Evolutionary conservation across 495 filamentous ascomycete species (phyloP), one percentile per base, ranked within the genome.

Genomic region (Cercophora scortea): DNA sequence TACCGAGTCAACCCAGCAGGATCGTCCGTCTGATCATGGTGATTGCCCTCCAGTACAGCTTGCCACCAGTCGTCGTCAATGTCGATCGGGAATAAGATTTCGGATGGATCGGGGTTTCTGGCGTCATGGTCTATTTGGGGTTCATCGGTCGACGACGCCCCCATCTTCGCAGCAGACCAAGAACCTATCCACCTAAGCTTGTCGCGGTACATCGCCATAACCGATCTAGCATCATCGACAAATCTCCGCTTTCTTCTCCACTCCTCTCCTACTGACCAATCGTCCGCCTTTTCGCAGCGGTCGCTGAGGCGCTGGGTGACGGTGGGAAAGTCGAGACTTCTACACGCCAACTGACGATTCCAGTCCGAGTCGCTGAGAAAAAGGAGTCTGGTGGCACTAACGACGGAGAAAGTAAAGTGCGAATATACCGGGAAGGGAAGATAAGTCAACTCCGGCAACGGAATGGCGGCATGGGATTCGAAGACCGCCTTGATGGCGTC

Each of bases 161-260:
- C 42, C 32, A 49, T 42, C 46, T 52, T 52, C 8, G 59, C 54
- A 11, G 56, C 18, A 42, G 49, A 64, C 59, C 61, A 64, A 34
- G 55, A 52, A 11, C 51, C 45, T 19, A 64, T 64, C 61, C 59
- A 59, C 6, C 50, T 55, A 19, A 64, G 36, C 47, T 64, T 64
- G 43, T 54, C 49, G 32, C 49, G 44, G 16, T 52, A 41, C 45
- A 50, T 16, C 4, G 39, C 18, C 45, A 56, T 45, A 11, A 55
- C 49, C 6, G 59, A 42, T 32, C 38, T 12, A 6, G 17, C 36
- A 4, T 52, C 59, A 13, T 46, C 53, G 16, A 52, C 38, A 36
- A 49, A 55, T 42, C 54, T 59, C 41, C 47, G 45, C 44, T 59
- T 61, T 34, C 51, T 47, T 38, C 45, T 47, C 48, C 38, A 47